Evolutionary conservation across 1,284 basidiomycete species (phyloP), one percentile per base, ranked within the genome.

Genomic region (Malassezia psittaci): DNA sequence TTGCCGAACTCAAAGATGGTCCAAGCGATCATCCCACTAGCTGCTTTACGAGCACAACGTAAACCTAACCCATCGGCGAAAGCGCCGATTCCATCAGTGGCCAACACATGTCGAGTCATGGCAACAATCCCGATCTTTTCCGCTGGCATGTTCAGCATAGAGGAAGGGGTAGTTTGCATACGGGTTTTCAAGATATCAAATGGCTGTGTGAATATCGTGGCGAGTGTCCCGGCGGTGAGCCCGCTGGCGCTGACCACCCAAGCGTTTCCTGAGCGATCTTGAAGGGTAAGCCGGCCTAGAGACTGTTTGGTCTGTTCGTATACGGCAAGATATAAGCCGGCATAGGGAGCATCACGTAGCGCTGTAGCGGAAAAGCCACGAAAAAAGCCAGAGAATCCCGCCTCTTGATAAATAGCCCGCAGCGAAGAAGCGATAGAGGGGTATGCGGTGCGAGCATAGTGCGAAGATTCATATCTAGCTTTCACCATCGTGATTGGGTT

Each of bases 401-500:
- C 75, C 0, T 75, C 81, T 9, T 81, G 82, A 4, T 81, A 76
- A 19, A 96, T 81, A 44, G 61, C 58, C 9, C 63, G 45, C 47
- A 74, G 61, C 15, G 70, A 66, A 0, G 60, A 54, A 16, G 57
- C 16, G 4, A 74, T 45, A 0, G 67, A 66, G 18, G 66, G 51
- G 39, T 72, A 70, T 18, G 68, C 64, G 1, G 59, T 48, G 5
- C 62, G 58, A 4, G 68, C 58, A 41, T 68, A 72, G 57, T 72
- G 60, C 42, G 67, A 71, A 19, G 62, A 64, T 82, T 98, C 93
- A 63, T 86, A 94, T 12, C 93, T 82, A 19, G 93, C 88, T 77
- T 99, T 99, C 54, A 98, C 78, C 12, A 98, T 84, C 0, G 93
- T 88, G 64, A 98, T 84, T 0, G 93, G 94, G 72, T 93, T 96